These are phyloP conservation scores for Letharia columbiana DNA, from an alignment of 495 filamentous ascomycete species.

Conservation along the genomic window DNA sequence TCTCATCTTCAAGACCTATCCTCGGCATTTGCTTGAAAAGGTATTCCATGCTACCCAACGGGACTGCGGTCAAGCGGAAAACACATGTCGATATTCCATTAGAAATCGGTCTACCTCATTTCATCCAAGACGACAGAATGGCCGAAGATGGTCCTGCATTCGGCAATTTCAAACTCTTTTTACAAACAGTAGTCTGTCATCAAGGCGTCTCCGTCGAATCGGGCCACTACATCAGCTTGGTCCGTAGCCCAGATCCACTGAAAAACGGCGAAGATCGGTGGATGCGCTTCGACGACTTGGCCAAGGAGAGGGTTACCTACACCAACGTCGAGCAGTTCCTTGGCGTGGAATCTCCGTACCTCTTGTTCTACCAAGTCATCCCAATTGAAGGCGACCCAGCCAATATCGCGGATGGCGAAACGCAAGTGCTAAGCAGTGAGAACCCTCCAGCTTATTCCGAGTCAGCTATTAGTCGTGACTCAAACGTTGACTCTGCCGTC, in stretches of 20 bases:
- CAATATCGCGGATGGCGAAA: slow-evolving; percentile 43
- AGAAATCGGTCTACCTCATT: slow-evolving; percentile 79
- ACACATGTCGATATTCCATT: slow-evolving; percentile 88
- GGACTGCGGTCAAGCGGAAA: slow-evolving; percentile 57
- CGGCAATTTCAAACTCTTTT: slow-evolving; percentile 77
- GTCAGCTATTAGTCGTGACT: slow-evolving; percentile 34
- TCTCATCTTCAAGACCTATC: slow-evolving; percentile 66
- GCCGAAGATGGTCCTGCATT: slow-evolving; percentile 55
- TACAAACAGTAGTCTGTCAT: slow-evolving; percentile 89
- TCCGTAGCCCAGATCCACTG: slow-evolving; percentile 43
- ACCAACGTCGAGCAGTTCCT: slow-evolving; percentile 72
- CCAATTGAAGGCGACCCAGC: slow-evolving; percentile 66
- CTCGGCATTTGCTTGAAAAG: slow-evolving; percentile 88
- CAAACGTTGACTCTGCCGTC: slow-evolving; percentile 27
- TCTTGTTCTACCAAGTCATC: slow-evolving; percentile 90
- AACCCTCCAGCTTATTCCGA: slow-evolving; percentile 51
- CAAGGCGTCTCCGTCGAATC: slow-evolving; percentile 80
- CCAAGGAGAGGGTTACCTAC: slow-evolving; percentile 55
- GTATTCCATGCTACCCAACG: slow-evolving; percentile 66
- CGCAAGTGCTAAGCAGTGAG: slow-evolving; percentile 43
- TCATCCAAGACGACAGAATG: slow-evolving; percentile 71
- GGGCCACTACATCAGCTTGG: slow-evolving; percentile 83
- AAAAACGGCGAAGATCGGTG: slow-evolving; percentile 56
- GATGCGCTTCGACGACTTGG: slow-evolving; percentile 87
- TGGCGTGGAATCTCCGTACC: slow-evolving; percentile 80